Percentiles rank a stretch among this genome's conserved stretches.
phyloP scores from a whole-genome alignment of 306 rosid genomes.

The Oemleria cerasiformis region DNA sequence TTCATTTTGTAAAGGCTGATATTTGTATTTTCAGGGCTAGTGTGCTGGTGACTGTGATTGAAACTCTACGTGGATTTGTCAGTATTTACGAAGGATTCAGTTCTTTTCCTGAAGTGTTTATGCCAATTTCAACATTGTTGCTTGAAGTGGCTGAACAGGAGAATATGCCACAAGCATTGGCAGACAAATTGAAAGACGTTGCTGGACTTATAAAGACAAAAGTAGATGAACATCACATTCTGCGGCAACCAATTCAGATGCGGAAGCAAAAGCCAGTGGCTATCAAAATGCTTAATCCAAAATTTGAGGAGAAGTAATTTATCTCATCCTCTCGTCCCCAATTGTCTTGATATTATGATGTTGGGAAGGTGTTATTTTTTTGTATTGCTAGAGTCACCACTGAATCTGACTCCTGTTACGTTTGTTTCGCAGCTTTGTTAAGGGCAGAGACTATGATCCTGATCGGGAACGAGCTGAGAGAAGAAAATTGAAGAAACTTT shows the following conservation, averaged over 20 bases:
- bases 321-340: background rate
- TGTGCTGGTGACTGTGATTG: slow-evolving; percentile 48
- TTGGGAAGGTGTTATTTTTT: background rate
- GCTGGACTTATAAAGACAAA: slow-evolving; percentile 53
- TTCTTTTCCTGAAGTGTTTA: slow-evolving; percentile 81
- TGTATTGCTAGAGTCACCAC: slow-evolving; percentile 10
- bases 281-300: slow-evolving; percentile 71
- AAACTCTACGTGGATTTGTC: slow-evolving; percentile 61
- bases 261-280: slow-evolving; percentile 86
- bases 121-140: slow-evolving; percentile 52
- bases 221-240: slow-evolving; percentile 45
- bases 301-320: slow-evolving; percentile 76
- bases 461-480: slow-evolving; percentile 60
- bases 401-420: slow-evolving; percentile 6
- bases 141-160: slow-evolving; percentile 50
- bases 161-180: slow-evolving; percentile 45
- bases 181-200: slow-evolving; percentile 46
- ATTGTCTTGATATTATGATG: slow-evolving; percentile 3
- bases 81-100: slow-evolving; percentile 50
- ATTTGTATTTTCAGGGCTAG: slow-evolving; percentile 58
- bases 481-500: slow-evolving; percentile 60
- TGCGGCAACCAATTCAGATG: slow-evolving; percentile 78
- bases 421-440: slow-evolving; percentile 67
- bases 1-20: background rate
- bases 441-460: slow-evolving; percentile 87